Conservation (phyloP, 2,329 filamentous ascomycete genomes). For the Aspergillus ochraceoroseus region DNA sequence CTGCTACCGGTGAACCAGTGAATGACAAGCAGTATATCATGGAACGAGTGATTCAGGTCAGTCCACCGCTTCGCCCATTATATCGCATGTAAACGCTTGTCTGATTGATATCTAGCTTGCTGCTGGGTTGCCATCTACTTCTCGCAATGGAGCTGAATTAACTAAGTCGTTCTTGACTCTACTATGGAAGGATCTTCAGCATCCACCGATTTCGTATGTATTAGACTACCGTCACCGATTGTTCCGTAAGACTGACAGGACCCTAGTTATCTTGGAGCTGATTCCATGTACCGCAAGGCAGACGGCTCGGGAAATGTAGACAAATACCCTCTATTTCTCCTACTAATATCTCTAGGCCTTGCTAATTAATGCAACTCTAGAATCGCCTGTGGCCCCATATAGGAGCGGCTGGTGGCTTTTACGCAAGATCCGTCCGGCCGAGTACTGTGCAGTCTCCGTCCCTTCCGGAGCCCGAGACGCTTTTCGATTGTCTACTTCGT, state of each 20-base stretch:
- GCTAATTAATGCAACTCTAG: constrained; percentile 36
- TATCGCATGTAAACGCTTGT: not conserved
- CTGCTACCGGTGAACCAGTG: constrained; percentile 49
- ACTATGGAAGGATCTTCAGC: constrained; percentile 53
- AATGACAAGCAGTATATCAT: constrained; percentile 61
- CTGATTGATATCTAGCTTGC: constrained; percentile 29
- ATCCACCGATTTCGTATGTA: constrained; percentile 50
- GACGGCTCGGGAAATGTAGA: constrained; percentile 43
- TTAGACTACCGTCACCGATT: constrained; percentile 21
- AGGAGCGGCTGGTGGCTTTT: constrained; percentile 61
- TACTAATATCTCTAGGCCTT: constrained; percentile 15
- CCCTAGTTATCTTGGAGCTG: constrained; percentile 36
- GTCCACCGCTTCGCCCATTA: constrained; percentile 3
- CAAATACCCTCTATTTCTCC: constrained; percentile 9
- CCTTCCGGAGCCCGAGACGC: constrained; percentile 59
- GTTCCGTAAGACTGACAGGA: constrained; percentile 1
- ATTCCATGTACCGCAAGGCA: constrained; percentile 33
- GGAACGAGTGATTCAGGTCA: constrained; percentile 52
- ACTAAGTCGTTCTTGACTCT: constrained; percentile 51
- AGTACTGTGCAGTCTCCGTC: constrained; percentile 54
- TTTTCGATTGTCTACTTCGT: constrained; percentile 65
- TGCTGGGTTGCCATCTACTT: constrained; percentile 37
- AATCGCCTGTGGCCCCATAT: constrained; percentile 60
- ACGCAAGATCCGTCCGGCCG: constrained; percentile 62
- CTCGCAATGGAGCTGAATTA: constrained; percentile 34